These are phyloP conservation scores for Pelargonium cotyledonis DNA, from an alignment of 441 rosid species.

Conservation along the genomic window DNA sequence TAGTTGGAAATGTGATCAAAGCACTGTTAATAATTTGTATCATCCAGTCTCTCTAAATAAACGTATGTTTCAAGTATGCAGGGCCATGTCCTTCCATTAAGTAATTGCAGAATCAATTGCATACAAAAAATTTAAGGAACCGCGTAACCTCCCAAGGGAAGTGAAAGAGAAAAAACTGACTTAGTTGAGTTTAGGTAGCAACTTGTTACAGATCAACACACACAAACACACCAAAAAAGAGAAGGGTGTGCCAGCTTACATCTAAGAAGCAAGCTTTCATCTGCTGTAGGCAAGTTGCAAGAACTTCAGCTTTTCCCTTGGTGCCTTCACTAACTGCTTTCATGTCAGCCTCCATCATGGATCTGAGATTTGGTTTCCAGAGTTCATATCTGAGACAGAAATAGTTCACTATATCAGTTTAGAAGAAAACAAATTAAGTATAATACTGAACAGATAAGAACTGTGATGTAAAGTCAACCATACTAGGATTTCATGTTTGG, in stretches of 20 bases:
- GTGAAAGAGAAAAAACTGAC: neutral
- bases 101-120: conserved; percentile 7
- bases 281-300: conserved; percentile 82
- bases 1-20: neutral
- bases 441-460: conserved; percentile 5
- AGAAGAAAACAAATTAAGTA: conserved; percentile 1
- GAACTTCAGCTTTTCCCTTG: conserved; percentile 75
- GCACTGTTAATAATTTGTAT: neutral
- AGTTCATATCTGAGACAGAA: conserved; percentile 63
- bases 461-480: neutral
- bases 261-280: conserved; percentile 97
- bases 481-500: neutral
- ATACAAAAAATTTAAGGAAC: conserved; percentile 6
- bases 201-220: neutral
- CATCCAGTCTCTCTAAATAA: neutral
- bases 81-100: neutral
- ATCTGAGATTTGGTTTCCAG: conserved; percentile 97
- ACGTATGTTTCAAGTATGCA: neutral
- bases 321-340: conserved; percentile 80
- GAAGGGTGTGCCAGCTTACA: conserved; percentile 40
- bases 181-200: neutral
- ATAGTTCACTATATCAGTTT: neutral
- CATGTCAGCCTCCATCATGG: conserved; percentile 94
- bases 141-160: neutral
- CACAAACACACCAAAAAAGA: neutral